A percentile compares a stretch with the other conserved stretches of the same genome.
Evolutionary conservation across 1,284 basidiomycete genomes (phyloP).

Genomic region (Leccinum pseudoinsigne): DNA sequence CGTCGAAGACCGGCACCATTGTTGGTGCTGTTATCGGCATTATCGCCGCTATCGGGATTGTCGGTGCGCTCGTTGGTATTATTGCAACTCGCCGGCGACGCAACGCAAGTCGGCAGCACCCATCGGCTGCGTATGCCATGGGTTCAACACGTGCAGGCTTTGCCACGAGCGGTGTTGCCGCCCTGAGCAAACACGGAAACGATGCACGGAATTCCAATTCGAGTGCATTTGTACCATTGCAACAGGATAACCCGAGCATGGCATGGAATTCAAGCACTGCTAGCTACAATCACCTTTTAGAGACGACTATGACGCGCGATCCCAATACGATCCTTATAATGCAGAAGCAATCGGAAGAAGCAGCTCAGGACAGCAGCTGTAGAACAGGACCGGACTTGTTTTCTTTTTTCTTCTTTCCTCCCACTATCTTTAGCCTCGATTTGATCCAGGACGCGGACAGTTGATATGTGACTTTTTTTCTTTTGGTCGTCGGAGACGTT

Average conservation of each 20-base stretch:
- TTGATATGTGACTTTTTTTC: not conserved
- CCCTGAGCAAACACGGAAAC: conserved; percentile 21
- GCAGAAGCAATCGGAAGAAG: conserved; percentile 27
- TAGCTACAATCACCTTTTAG: conserved; percentile 44
- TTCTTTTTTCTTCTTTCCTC: not conserved
- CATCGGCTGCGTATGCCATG: conserved; percentile 39
- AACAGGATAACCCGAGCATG: conserved; percentile 52
- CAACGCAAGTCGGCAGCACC: conserved; percentile 34
- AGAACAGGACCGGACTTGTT: conserved; percentile 12
- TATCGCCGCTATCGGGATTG: conserved; percentile 45
- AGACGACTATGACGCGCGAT: conserved; percentile 38
- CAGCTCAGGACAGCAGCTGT: conserved; percentile 27
- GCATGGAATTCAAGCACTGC: conserved; percentile 51
- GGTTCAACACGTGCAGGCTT: conserved; percentile 33
- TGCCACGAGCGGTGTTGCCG: conserved; percentile 27
- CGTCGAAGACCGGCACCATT: conserved; percentile 44
- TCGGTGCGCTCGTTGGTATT: conserved; percentile 51
- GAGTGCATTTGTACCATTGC: conserved; percentile 59
- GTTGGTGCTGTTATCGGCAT: conserved; percentile 53
- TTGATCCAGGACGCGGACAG: conserved; percentile 10
- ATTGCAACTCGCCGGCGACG: conserved; percentile 46
- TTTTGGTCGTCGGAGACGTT: conserved; percentile 8
- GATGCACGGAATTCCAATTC: conserved; percentile 46
- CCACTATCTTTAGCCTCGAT: not conserved
- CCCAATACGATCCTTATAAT: conserved; percentile 32